Conservation (phyloP, 2,329 filamentous ascomycete species). For the Talaromyces amestolkiae region DNA sequence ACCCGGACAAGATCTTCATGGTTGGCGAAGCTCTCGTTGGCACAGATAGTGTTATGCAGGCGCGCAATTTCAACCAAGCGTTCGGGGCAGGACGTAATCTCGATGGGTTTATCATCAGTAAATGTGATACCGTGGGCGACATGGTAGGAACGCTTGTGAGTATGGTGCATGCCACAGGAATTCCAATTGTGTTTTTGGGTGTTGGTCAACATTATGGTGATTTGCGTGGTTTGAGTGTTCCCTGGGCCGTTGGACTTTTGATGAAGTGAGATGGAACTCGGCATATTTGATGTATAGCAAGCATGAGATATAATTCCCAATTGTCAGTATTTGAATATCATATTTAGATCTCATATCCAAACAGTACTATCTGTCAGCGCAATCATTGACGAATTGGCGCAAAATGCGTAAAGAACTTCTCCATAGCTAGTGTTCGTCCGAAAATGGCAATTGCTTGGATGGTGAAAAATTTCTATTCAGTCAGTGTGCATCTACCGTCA, state of each 20-base stretch:
- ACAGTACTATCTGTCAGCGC: not conserved
- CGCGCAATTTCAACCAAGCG: conserved; percentile 89
- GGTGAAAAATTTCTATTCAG: not conserved
- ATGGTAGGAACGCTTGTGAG: conserved; percentile 96
- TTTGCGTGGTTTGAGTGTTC: conserved; percentile 62
- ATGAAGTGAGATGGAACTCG: conserved; percentile 46
- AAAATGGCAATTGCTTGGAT: not conserved
- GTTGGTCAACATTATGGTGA: conserved; percentile 68
- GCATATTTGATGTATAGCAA: not conserved
- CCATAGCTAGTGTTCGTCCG: not conserved
- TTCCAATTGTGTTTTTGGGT: conserved; percentile 90
- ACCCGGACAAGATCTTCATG: conserved; percentile 98
- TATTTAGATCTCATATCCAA: not conserved
- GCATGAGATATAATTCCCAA: too few relatives aligned
- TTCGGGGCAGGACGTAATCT: conserved; percentile 78
- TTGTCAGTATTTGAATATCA: not conserved
- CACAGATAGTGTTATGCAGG: conserved; percentile 91
- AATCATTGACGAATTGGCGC: not conserved
- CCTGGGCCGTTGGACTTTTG: conserved; percentile 60
- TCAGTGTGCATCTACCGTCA: not conserved
- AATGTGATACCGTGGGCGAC: conserved; percentile 98
- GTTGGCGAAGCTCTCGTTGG: conserved; percentile 90
- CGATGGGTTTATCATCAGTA: conserved; percentile 97
- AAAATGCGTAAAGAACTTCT: not conserved
- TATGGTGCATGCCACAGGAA: conserved; percentile 95